Evolutionary conservation across 768 basidiomycete species (phyloP), one percentile per base, ranked within the genome.

Genomic region (Lentinula lateritia): DNA sequence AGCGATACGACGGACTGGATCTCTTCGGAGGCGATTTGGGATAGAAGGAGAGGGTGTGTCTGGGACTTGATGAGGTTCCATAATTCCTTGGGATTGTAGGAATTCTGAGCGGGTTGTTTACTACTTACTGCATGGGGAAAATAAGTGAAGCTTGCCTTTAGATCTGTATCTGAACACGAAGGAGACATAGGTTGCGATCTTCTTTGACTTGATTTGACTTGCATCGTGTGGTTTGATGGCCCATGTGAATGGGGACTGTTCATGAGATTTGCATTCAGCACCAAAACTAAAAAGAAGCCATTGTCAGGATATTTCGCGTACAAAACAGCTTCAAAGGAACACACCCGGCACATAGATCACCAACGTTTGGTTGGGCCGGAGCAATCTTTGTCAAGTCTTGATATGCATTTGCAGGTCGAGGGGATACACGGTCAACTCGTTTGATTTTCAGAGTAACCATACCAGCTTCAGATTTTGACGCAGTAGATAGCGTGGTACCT

Each of bases 151-250:
- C 74, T 46, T 62, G 85, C 87, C 83, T 60, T 71, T 73, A 41
- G 83, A 75, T 28, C 85, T 75, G 69, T 90, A 90, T 43, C 84
- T 77, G 68, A 90, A 91, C 2, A 83, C 74, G 67, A 90, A 90
- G 15, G 85, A 82, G 28, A 88, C 84, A 58, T 80, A 83, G n/a
- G 86, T 81, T 42, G 70, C 71, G 5, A 80, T 75, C 61, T 71
- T 72, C n/a, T 67, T 71, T 38, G 67, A 66, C 34, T 69, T 66
- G 10, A 68, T 61, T 3, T 50, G 61, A 15, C 71, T 68, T 32
- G 73, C 69, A 35, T 82, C 81, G 64, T 82, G 76, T 0, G 84
- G 75, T 54, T 75, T 72, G 9, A 87, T 78, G 3, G 72, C 68
- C 85, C 85, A 89, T 9, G 88, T 90, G 28, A 67, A 65, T 4